Evolutionary conservation across 2,329 filamentous ascomycete genomes (phyloP).

Genomic region (Calonectria hawksworthii): DNA sequence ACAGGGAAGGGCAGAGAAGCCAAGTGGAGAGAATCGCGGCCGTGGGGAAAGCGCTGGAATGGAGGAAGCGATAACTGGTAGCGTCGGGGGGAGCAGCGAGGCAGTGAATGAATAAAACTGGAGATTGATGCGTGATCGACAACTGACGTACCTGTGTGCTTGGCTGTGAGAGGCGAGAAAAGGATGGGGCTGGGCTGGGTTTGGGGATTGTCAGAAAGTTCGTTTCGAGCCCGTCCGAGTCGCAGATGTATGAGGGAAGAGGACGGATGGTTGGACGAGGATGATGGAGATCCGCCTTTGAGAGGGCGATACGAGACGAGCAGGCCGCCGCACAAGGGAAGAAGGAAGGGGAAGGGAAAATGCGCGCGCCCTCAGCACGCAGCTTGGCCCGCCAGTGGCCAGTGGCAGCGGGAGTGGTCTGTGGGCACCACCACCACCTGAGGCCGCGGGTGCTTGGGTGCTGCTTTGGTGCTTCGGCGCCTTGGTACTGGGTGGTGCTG

Average conservation of each 20-base stretch:
- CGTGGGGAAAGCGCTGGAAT: slow-evolving; percentile 20
- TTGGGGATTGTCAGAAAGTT: slow-evolving; percentile 24
- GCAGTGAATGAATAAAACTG: slow-evolving; percentile 16
- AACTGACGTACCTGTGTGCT: slow-evolving; percentile 13
- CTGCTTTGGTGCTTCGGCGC: not conserved
- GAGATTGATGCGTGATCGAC: slow-evolving; percentile 7
- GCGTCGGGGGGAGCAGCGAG: slow-evolving; percentile 10
- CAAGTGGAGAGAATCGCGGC: slow-evolving; percentile 10
- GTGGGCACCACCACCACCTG: slow-evolving; percentile 1
- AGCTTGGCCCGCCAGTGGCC: not conserved
- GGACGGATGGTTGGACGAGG: slow-evolving; percentile 20
- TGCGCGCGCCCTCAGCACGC: slow-evolving; percentile 11
- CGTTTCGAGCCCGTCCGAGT: slow-evolving; percentile 20
- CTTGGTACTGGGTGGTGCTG: not conserved
- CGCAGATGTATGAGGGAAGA: slow-evolving; percentile 24
- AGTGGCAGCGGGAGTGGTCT: not conserved
- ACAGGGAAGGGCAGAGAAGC: slow-evolving; percentile 18
- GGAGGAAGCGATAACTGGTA: slow-evolving; percentile 16
- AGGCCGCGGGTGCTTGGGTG: not conserved
- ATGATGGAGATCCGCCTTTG: not conserved
- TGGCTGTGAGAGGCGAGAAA: slow-evolving; percentile 14
- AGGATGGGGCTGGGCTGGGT: slow-evolving; percentile 14
- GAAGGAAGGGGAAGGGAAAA: not conserved
- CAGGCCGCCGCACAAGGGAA: not conserved
- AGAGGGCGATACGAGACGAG: slow-evolving; percentile 18